Evolutionary conservation across 83 land plant species (phyloP), one percentile per base, ranked within the genome.

Genomic region (Isoetes engelmannii): DNA sequence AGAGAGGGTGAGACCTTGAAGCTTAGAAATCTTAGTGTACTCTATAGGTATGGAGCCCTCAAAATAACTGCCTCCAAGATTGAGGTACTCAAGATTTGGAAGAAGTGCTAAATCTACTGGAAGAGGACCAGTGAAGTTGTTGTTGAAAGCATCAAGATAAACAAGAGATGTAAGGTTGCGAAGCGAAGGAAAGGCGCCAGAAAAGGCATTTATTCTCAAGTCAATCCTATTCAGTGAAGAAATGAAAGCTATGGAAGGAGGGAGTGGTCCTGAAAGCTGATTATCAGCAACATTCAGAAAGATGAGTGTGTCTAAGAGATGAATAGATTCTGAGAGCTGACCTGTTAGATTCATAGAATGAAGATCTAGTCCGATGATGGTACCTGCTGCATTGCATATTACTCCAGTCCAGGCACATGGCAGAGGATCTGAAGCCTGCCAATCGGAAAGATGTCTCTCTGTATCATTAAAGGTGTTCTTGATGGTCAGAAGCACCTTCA

Each of bases 41-140:
- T 8, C 45, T 44, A 58, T 73, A 44, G 89, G 96, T 37, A 90
- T 90, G 12, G 57, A 48, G 10, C 96, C 96, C 46, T 70, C 37
- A 63, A 89, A 87, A 61, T 69, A 87, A 76, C 87, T 87, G 7
- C 96, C 96, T 6, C 82, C 92, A 37, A 90, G 82, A 43, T 76
- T 60, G 62, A 90, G 77, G 63, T 81, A 71, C 45, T 72, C 57
- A 49, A 90, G 82, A 19, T 59, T 47, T n/a, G 69, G 44, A 28
- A 85, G 69, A 46, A 6, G 42, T 13, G 55, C 74, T 50, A 87
- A 4, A 21, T 69, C 78, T 58, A 20, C 51, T 4, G 96, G 92
- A 6, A 90, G 79, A 21, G 75, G 74, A 5, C 96, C 96, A 47
- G 79, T 68, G 80, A 90, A 80, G 70, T 80, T 85, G 62, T 90